Evolutionary conservation across 495 filamentous ascomycete genomes (phyloP).

Genomic region (Podospora tetraspora): DNA sequence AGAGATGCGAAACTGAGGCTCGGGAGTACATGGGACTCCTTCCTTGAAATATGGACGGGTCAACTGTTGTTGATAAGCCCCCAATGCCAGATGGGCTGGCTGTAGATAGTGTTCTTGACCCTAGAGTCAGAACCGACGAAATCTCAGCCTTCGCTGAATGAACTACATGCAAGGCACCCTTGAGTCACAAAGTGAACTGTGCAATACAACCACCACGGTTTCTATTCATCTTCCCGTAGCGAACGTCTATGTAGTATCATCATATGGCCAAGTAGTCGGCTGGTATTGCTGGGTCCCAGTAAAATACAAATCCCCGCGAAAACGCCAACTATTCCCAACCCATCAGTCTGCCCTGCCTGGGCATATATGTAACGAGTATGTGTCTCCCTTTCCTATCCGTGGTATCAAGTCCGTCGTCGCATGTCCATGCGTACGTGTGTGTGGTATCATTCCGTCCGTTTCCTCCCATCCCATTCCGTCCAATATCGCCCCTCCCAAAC

Average conservation of each 20-base stretch:
- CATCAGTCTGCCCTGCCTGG: not conserved
- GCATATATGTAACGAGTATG: not conserved
- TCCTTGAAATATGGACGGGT: not conserved
- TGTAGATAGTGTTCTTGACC: not conserved
- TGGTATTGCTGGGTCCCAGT: not conserved
- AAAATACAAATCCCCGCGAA: not conserved
- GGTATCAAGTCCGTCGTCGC: not conserved
- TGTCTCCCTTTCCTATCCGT: not conserved
- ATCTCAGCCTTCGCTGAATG: not conserved
- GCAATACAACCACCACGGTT: not conserved
- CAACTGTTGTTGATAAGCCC: not conserved
- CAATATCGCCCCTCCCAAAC: too few relatives aligned
- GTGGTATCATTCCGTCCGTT: not conserved
- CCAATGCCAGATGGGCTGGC: not conserved
- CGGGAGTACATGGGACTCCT: not conserved
- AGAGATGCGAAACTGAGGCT: too few relatives aligned
- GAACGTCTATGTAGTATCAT: slow-evolving; percentile 20
- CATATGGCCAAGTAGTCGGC: not conserved
- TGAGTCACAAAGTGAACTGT: not conserved
- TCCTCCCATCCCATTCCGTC: not conserved
- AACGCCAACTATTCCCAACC: not conserved
- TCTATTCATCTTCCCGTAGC: slow-evolving; percentile 1
- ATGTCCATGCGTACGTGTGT: not conserved
- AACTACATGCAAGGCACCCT: not conserved
- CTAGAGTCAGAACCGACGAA: not conserved